Conservation (phyloP, 129 eudicot species). For the Chrysanthemum makinoi region DNA sequence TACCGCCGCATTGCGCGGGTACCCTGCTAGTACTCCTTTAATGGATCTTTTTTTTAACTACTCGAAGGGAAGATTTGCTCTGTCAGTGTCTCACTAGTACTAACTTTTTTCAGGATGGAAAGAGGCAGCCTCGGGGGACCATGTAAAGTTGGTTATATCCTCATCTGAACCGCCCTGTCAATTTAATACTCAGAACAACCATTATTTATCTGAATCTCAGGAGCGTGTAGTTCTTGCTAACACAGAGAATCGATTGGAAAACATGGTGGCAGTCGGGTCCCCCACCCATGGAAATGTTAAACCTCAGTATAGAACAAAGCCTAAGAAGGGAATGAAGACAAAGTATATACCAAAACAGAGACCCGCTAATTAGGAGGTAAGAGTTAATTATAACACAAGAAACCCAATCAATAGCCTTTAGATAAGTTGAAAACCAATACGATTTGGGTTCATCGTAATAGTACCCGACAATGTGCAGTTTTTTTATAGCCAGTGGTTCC, state of each 20-base stretch:
- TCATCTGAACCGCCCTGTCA: constrained; percentile 24
- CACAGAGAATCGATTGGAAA: constrained; percentile 9
- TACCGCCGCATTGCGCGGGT: too few species aligned
- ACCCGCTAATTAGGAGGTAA: constrained; percentile 31
- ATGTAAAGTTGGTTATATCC: constrained; percentile 38
- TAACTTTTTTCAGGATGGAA: constrained; percentile 55
- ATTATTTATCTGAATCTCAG: constrained; percentile 22
- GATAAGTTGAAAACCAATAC: neutral
- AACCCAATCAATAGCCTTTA: neutral
- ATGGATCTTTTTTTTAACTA: neutral
- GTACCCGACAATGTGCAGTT: constrained; percentile 40
- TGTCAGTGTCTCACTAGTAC: neutral
- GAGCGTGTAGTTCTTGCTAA: constrained; percentile 8
- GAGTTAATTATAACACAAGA: neutral
- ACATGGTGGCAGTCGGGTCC: neutral
- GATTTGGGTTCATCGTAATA: too few species aligned
- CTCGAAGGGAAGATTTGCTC: neutral
- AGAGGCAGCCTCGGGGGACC: constrained; percentile 65
- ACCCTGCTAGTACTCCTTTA: too few species aligned
- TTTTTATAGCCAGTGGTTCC: constrained; percentile 35
- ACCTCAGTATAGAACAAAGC: constrained; percentile 31
- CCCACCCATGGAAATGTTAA: constrained; percentile 15
- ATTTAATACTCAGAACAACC: neutral
- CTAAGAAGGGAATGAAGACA: constrained; percentile 34
- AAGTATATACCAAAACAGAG: constrained; percentile 46